A percentile compares a stretch with the other conserved stretches of the same genome.
Evolutionary conservation across 2,329 filamentous ascomycete genomes (phyloP).

Genomic region (Huntiella savannae): DNA sequence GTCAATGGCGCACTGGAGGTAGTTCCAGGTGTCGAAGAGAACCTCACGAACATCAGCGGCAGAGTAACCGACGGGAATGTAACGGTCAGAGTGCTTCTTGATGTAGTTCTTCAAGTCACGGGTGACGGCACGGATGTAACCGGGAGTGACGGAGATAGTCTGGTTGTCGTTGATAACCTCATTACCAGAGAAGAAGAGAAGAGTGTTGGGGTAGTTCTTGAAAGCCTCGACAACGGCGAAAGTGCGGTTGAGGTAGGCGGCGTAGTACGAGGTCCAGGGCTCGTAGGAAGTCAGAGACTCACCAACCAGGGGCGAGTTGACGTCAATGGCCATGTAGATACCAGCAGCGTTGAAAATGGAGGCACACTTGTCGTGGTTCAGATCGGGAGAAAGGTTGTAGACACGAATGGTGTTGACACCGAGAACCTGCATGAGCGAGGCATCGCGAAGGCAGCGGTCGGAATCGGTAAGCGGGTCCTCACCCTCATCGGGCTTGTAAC

Average conservation of each 20-base stretch:
- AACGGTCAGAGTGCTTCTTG: conserved; percentile 45
- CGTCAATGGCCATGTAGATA: conserved; percentile 51
- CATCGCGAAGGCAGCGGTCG: conserved; percentile 41
- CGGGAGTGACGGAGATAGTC: conserved; percentile 41
- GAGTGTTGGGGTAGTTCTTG: conserved; percentile 45
- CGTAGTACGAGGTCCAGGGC: conserved; percentile 42
- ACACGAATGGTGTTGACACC: conserved; percentile 50
- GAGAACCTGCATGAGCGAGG: conserved; percentile 43
- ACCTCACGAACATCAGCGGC: conserved; percentile 60
- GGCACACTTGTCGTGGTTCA: conserved; percentile 48
- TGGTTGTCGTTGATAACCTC: conserved; percentile 53
- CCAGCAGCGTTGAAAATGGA: conserved; percentile 50
- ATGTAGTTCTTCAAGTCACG: conserved; percentile 70
- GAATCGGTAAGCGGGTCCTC: conserved; percentile 41
- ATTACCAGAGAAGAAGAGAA: conserved; percentile 62
- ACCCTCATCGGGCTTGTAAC: conserved; percentile 34
- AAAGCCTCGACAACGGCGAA: conserved; percentile 50
- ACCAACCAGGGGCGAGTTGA: conserved; percentile 43
- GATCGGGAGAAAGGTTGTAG: conserved; percentile 47
- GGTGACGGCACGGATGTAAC: conserved; percentile 57
- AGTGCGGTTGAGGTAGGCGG: conserved; percentile 42
- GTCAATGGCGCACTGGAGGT: conserved; percentile 46
- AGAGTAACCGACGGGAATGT: conserved; percentile 62
- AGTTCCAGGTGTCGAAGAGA: conserved; percentile 57
- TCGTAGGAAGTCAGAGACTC: conserved; percentile 35